phyloP scores from a whole-genome alignment of 129 eudicot species.

The Glebionis coronaria region DNA sequence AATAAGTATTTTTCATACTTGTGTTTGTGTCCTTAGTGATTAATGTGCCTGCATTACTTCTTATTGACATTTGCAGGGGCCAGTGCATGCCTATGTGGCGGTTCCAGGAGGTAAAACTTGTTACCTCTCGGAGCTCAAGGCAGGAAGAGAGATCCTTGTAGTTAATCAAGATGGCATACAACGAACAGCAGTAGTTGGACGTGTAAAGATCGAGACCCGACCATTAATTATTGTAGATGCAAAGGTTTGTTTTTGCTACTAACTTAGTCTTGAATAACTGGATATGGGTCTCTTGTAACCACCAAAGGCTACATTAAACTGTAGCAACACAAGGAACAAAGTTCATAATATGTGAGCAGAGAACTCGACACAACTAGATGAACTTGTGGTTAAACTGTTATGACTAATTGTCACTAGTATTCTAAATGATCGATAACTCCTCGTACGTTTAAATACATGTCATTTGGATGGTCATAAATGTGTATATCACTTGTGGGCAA shows the following conservation, averaged over 20 bases:
- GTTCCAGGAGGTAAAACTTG: slow-evolving; percentile 93
- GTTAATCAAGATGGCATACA: slow-evolving; percentile 77
- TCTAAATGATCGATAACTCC: background rate
- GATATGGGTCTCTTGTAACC: too few relatives aligned
- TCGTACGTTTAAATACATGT: background rate
- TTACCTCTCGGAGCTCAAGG: slow-evolving; percentile 86
- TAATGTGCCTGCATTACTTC: background rate
- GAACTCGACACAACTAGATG: background rate
- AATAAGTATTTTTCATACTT: background rate
- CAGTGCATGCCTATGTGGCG: slow-evolving; percentile 94
- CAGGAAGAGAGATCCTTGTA: slow-evolving; percentile 81
- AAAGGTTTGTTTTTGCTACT: too few relatives aligned
- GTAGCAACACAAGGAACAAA: background rate
- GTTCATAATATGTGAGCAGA: background rate
- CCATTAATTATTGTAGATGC: slow-evolving; percentile 80
- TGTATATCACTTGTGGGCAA: background rate
- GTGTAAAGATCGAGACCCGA: slow-evolving; percentile 89
- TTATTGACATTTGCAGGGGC: slow-evolving; percentile 55
- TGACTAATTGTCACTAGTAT: background rate
- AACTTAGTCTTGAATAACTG: too few relatives aligned
- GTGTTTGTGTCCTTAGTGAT: background rate
- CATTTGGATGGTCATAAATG: background rate
- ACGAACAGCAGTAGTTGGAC: slow-evolving; percentile 87
- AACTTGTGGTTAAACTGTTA: background rate
- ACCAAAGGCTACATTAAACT: background rate